These are phyloP conservation scores for Aspergillus ostianus DNA, from an alignment of 495 filamentous ascomycete species.

Conservation along the genomic window DNA sequence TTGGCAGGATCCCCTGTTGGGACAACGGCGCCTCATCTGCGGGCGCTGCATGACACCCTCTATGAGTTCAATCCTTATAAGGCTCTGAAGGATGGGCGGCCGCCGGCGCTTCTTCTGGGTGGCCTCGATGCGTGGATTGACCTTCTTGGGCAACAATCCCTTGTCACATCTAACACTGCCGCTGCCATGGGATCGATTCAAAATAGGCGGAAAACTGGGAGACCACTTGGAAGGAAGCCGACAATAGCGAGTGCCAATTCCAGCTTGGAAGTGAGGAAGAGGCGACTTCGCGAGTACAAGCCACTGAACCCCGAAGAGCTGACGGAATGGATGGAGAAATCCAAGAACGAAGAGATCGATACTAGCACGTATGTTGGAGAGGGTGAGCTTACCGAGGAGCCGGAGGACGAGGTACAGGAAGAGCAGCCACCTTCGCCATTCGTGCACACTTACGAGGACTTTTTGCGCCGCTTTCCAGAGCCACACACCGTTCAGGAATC, in stretches of 20 bases:
- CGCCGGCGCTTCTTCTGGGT: constrained; percentile 74
- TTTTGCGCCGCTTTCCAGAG: constrained; percentile 78
- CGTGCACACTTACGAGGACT: constrained; percentile 66
- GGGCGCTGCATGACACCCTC: constrained; percentile 73
- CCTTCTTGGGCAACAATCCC: constrained; percentile 66
- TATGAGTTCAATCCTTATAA: constrained; percentile 81
- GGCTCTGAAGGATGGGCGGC: constrained; percentile 56
- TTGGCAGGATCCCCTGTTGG: constrained; percentile 46
- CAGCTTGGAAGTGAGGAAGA: constrained; percentile 53
- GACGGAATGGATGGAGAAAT: constrained; percentile 58
- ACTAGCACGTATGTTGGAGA: constrained; percentile 42
- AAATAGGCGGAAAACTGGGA: constrained; percentile 41
- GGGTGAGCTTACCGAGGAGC: constrained; percentile 37
- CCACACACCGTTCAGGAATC: constrained; percentile 69
- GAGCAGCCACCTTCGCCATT: constrained; percentile 39
- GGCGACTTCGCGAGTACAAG: constrained; percentile 55
- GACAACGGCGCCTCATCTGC: constrained; percentile 57
- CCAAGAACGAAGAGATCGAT: constrained; percentile 53
- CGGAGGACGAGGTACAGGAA: constrained; percentile 31
- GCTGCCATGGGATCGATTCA: constrained; percentile 48
- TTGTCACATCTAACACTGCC: constrained; percentile 57
- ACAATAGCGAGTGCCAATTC: constrained; percentile 52
- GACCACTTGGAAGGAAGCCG: constrained; percentile 50
- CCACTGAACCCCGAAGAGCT: constrained; percentile 62
- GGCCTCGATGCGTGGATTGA: constrained; percentile 85